Conservation (phyloP, 306 rosid genomes). For the Sechiopsis laciniata region DNA sequence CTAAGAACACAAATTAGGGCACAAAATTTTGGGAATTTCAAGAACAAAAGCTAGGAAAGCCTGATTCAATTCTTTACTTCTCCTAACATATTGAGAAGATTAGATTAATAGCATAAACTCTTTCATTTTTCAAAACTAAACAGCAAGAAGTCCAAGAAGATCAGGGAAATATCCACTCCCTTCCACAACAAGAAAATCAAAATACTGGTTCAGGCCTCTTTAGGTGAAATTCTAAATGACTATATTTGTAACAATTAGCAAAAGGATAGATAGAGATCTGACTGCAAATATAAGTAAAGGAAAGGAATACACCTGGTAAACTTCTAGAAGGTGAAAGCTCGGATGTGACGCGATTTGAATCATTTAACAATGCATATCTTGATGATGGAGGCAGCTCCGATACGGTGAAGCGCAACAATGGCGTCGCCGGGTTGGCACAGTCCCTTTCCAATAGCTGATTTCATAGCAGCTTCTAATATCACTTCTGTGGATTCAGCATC, state of each 20-base stretch:
- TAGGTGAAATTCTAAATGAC: not conserved
- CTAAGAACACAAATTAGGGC: not conserved
- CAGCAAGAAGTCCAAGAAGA: not conserved
- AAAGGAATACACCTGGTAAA: not conserved
- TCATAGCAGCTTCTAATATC: slow-evolving; percentile 85
- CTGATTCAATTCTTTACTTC: not conserved
- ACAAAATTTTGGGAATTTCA: slow-evolving; percentile 1
- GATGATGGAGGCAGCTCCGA: slow-evolving; percentile 77
- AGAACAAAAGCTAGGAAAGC: slow-evolving; percentile 16
- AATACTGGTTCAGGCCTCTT: slow-evolving; percentile 13
- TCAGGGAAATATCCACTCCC: not conserved
- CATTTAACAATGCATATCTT: slow-evolving; percentile 82
- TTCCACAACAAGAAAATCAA: slow-evolving; percentile 6
- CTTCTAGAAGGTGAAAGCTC: not conserved
- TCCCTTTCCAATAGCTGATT: slow-evolving; percentile 54
- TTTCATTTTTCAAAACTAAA: not conserved
- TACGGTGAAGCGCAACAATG: slow-evolving; percentile 83
- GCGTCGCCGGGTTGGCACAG: slow-evolving; percentile 83
- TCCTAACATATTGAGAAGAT: not conserved
- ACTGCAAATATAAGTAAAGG: not conserved
- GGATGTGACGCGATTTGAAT: not conserved
- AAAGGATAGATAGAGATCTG: not conserved
- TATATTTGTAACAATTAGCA: slow-evolving; percentile 8
- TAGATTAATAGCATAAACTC: slow-evolving; percentile 10
- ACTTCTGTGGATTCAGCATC: slow-evolving; percentile 95